A percentile compares a stretch with the other conserved stretches of the same genome.
Evolutionary conservation across 2,329 filamentous ascomycete genomes (phyloP).

Genomic region (Aphanocladium album): DNA sequence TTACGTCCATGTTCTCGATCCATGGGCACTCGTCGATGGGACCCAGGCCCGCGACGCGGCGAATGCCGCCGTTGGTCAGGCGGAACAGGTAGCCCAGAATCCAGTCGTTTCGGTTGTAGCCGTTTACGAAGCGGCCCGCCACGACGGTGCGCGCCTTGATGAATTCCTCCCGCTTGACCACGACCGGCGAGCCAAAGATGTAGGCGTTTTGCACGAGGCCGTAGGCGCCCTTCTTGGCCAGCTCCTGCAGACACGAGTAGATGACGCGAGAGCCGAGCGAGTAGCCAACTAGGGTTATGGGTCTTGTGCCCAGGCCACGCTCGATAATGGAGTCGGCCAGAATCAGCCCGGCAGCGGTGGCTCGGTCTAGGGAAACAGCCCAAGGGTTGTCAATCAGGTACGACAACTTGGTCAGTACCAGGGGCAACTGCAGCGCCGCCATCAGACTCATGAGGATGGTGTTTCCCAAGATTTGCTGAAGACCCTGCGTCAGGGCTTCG

Average conservation of each 20-base stretch:
- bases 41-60: constrained; percentile 78
- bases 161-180: constrained; percentile 89
- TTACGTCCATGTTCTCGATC: constrained; percentile 85
- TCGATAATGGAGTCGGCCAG: constrained; percentile 91
- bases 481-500: constrained; percentile 92
- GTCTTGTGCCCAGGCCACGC: constrained; percentile 82
- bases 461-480: constrained; percentile 89
- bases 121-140: constrained; percentile 89
- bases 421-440: constrained; percentile 86
- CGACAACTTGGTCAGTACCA: constrained; percentile 86
- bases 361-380: constrained; percentile 91
- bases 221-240: constrained; percentile 75
- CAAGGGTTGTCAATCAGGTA: constrained; percentile 98
- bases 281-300: constrained; percentile 90
- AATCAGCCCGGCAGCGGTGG: constrained; percentile 82
- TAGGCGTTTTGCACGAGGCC: constrained; percentile 94
- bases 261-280: constrained; percentile 90
- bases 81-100: constrained; percentile 95
- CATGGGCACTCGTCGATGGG: constrained; percentile 70
- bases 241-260: constrained; percentile 82
- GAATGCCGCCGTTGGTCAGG: constrained; percentile 86
- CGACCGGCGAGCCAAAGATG: constrained; percentile 85
- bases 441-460: constrained; percentile 86
- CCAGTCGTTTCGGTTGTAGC: constrained; percentile 93
- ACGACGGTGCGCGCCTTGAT: constrained; percentile 76